Evolutionary conservation across 768 basidiomycete species (phyloP).

Genomic region (Leucocoprinus birnbaumii): DNA sequence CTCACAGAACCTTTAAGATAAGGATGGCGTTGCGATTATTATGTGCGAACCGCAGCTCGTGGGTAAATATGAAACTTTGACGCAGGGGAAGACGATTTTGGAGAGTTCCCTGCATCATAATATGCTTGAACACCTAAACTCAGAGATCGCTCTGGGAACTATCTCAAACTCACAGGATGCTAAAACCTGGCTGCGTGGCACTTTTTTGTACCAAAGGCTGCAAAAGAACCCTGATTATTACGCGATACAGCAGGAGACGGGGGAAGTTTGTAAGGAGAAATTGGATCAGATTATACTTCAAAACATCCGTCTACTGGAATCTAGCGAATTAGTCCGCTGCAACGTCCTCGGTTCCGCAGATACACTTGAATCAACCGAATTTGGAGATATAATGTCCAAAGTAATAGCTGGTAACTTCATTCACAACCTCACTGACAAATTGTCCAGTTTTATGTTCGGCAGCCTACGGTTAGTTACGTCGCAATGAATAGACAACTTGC

Average conservation of each 20-base stretch:
- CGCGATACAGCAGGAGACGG: conserved; percentile 42
- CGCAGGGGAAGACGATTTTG: conserved; percentile 70
- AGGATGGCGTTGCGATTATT: conserved; percentile 80
- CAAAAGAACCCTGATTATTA: conserved; percentile 83
- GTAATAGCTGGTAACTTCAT: conserved; percentile 29
- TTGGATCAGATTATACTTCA: conserved; percentile 73
- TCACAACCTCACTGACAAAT: conserved; percentile 5
- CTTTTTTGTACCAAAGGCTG: conserved; percentile 87
- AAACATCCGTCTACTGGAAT: conserved; percentile 56
- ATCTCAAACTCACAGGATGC: conserved; percentile 70
- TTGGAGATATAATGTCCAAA: conserved; percentile 87
- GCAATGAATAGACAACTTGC: no score
- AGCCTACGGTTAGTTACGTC: conserved; percentile 54
- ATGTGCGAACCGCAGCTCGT: conserved; percentile 75
- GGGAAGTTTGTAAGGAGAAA: conserved; percentile 56
- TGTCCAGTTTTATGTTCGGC: conserved; percentile 64
- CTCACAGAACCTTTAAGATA: conserved; percentile 44
- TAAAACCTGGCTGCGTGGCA: conserved; percentile 77
- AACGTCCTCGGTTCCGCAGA: conserved; percentile 31
- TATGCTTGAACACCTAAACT: conserved; percentile 89
- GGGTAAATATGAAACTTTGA: conserved; percentile 65
- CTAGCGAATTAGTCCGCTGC: conserved; percentile 53
- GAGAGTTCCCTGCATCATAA: conserved; percentile 85
- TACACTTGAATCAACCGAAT: conserved; percentile 58
- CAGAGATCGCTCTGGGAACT: conserved; percentile 86